A percentile compares a stretch with the other conserved stretches of the same genome.
These are phyloP conservation scores for Tagetes erecta DNA, from an alignment of 129 eudicot genomes.

Conservation along the genomic window DNA sequence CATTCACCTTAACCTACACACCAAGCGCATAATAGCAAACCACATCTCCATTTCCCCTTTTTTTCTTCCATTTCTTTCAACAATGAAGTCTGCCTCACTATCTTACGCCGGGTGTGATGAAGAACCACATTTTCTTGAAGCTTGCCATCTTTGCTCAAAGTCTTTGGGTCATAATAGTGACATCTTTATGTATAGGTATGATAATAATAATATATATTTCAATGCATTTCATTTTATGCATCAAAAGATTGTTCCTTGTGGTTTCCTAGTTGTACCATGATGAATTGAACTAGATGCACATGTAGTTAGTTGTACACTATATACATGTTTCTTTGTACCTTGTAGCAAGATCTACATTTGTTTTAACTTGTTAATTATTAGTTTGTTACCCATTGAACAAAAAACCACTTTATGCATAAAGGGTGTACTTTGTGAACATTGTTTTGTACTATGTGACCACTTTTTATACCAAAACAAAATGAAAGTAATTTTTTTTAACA, in stretches of 20 bases:
- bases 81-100: slow-evolving; percentile 37
- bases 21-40: slow-evolving; percentile 29
- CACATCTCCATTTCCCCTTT: not conserved
- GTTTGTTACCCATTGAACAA: not conserved
- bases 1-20: slow-evolving; percentile 18
- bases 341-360: slow-evolving; percentile 1
- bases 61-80: not conserved
- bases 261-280: slow-evolving; percentile 1
- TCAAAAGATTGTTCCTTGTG: slow-evolving; percentile 8
- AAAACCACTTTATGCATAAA: not conserved
- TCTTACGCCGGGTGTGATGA: slow-evolving; percentile 51
- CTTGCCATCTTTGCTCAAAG: slow-evolving; percentile 64
- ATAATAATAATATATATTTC: no score
- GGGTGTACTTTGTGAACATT: not conserved
- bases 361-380: not conserved
- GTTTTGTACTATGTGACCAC: not conserved
- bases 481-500: no score
- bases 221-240: not conserved
- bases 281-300: not conserved
- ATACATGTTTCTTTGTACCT: not conserved
- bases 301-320: not conserved
- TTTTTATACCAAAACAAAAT: not conserved
- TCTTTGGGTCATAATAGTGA: slow-evolving; percentile 54
- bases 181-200: slow-evolving; percentile 76
- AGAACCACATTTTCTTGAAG: slow-evolving; percentile 68